These are phyloP conservation scores for Irineochytrium annulatum DNA, from an alignment of 192 early-diverging fungal genomes.

Conservation along the genomic window DNA sequence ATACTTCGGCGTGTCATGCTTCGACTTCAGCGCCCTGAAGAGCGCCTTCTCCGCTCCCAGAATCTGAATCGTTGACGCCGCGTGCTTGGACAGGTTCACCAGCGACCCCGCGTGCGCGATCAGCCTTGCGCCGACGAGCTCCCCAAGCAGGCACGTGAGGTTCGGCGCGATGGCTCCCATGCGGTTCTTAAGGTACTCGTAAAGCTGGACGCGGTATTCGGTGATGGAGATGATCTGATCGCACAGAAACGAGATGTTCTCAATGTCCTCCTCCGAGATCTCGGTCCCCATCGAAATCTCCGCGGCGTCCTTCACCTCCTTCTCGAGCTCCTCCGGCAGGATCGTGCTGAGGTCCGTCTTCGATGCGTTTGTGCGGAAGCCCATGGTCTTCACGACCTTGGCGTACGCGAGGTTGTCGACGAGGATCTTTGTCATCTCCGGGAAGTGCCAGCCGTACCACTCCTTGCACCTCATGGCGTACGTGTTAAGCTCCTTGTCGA, in stretches of 20 bases:
- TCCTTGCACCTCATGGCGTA: constrained; percentile 98
- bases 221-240: constrained; percentile 95
- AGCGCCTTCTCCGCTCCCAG: constrained; percentile 98
- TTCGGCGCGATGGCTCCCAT: constrained; percentile 69
- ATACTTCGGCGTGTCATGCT: constrained; percentile 96
- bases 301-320: constrained; percentile 92
- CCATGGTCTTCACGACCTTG: constrained; percentile 84
- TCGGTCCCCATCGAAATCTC: constrained; percentile 99
- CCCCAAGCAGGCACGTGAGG: constrained; percentile 85
- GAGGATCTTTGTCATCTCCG: constrained; percentile 95
- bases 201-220: constrained; percentile 92
- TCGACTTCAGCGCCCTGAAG: constrained; percentile 96
- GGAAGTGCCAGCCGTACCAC: constrained; percentile 99
- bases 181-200: constrained; percentile 96
- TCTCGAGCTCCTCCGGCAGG: constrained; percentile 87
- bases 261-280: constrained; percentile 93
- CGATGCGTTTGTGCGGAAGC: constrained; percentile 81
- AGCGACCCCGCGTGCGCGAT: constrained; percentile 97
- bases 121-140: constrained; percentile 93
- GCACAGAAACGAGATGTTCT: constrained; percentile 89
- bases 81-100: constrained; percentile 94
- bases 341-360: constrained; percentile 73
- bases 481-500: constrained; percentile 98
- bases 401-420: constrained; percentile 94
- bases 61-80: constrained; percentile 96